Evolutionary conservation across 208 protist species (phyloP).

Genomic region (Leishmania tropica): DNA sequence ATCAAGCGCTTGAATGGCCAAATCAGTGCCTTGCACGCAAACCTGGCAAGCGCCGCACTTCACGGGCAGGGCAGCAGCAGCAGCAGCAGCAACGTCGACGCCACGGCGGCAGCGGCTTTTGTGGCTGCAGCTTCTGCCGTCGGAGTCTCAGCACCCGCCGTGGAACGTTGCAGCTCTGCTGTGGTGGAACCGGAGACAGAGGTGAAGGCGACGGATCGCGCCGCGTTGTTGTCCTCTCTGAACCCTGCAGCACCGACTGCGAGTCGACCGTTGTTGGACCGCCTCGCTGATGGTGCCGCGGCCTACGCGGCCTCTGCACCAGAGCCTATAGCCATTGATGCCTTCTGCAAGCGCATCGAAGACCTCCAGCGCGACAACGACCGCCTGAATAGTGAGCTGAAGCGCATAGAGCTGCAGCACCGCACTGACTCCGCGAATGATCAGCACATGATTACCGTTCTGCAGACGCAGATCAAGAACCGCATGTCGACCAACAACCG

Average conservation of each 20-base stretch:
- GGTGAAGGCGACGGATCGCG: background rate
- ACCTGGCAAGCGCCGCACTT: conserved; percentile 1
- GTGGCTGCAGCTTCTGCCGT: background rate
- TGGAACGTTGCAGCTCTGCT: background rate
- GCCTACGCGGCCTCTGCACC: background rate
- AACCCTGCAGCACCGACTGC: background rate
- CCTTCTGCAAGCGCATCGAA: conserved; percentile 33
- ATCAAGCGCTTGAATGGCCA: conserved; percentile 29
- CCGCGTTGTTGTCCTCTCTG: background rate
- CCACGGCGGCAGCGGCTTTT: background rate
- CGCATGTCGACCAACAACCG: conserved; percentile 36
- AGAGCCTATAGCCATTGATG: conserved; percentile 23
- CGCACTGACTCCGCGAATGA: conserved; percentile 39
- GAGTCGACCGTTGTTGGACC: background rate
- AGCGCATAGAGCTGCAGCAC: conserved; percentile 38
- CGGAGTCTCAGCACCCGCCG: background rate
- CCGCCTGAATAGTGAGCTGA: conserved; percentile 41
- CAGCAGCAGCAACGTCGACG: background rate
- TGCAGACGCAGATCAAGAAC: conserved; percentile 46
- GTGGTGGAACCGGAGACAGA: background rate
- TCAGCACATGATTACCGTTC: conserved; percentile 36
- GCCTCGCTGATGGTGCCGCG: background rate
- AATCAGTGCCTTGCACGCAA: conserved; percentile 9
- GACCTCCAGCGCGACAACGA: conserved; percentile 55
- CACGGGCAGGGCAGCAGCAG: background rate